A percentile compares a stretch with the other conserved stretches of the same genome.
These are phyloP conservation scores for Tardiomyces blankii DNA, from an alignment of 1,139 yeast genomes.

Conservation along the genomic window DNA sequence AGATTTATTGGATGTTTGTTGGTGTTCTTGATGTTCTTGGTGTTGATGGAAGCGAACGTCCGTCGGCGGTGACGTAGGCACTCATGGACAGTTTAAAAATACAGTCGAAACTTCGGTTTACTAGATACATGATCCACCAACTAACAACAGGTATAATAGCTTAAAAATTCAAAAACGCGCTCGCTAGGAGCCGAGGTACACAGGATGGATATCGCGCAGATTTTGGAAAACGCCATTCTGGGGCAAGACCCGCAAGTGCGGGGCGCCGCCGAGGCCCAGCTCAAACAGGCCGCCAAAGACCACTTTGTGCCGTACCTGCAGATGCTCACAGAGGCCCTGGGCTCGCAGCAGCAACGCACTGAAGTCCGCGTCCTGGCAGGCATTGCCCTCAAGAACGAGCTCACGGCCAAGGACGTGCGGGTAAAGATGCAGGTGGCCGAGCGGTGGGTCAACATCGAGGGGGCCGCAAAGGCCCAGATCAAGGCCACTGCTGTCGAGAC, in stretches of 20 bases:
- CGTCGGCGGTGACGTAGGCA: too few relatives aligned
- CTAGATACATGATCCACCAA: too few relatives aligned
- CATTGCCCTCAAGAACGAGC: slow-evolving; percentile 73
- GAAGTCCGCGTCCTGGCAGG: slow-evolving; percentile 94
- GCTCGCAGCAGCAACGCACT: slow-evolving; percentile 40
- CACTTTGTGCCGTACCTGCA: slow-evolving; percentile 68
- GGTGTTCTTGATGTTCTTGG: too few relatives aligned
- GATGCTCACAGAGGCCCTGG: slow-evolving; percentile 61
- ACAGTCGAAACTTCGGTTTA: too few relatives aligned
- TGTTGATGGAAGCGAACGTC: too few relatives aligned
- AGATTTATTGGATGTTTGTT: too few relatives aligned
- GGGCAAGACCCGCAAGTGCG: slow-evolving; percentile 51
- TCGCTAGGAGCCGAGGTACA: too few relatives aligned
- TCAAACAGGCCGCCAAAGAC: slow-evolving; percentile 58
- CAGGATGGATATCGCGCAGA: slow-evolving; percentile 55
- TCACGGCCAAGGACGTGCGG: slow-evolving; percentile 51
- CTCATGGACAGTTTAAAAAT: too few relatives aligned
- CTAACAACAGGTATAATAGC: too few relatives aligned
- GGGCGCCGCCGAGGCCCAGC: slow-evolving; percentile 70
- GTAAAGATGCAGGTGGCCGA: slow-evolving; percentile 21
- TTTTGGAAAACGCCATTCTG: slow-evolving; percentile 58
- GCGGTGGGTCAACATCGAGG: slow-evolving; percentile 53
- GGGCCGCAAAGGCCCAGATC: slow-evolving; percentile 46
- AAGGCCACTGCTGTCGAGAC: slow-evolving; percentile 51
- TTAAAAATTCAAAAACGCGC: too few relatives aligned